Percentiles rank a stretch among this genome's conserved stretches.
Conservation (phyloP, 2,329 filamentous ascomycete genomes). For the Fusarium sp. region DNA sequence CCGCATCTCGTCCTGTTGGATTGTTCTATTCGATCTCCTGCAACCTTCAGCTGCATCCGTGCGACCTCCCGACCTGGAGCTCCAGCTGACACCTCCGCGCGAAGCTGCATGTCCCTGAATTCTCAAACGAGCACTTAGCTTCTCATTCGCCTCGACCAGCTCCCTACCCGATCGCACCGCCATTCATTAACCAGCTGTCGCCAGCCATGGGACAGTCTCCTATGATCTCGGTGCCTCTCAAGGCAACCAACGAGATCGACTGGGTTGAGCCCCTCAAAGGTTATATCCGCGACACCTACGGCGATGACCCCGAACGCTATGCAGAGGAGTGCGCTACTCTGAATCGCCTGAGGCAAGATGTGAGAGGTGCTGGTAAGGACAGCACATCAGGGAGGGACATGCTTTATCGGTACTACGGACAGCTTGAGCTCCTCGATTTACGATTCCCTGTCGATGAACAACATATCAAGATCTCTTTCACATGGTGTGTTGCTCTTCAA, state of each 20-base stretch:
- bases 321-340: conserved; percentile 93
- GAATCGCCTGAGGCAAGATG: conserved; percentile 95
- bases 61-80: conserved; percentile 26
- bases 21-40: conserved; percentile 20
- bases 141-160: conserved; percentile 27
- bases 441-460: conserved; percentile 98
- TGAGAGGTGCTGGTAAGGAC: conserved; percentile 96
- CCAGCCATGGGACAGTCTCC: conserved; percentile 80
- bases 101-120: conserved; percentile 36
- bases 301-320: conserved; percentile 96
- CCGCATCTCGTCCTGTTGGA: conserved; percentile 10
- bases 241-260: conserved; percentile 96
- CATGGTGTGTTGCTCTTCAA: conserved; percentile 72
- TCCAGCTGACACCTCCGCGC: conserved; percentile 18
- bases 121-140: conserved; percentile 18
- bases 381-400: conserved; percentile 93
- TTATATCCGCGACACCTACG: conserved; percentile 93
- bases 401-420: conserved; percentile 96
- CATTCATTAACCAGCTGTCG: conserved; percentile 14
- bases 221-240: conserved; percentile 95
- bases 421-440: conserved; percentile 92
- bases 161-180: conserved; percentile 7
- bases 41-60: conserved; percentile 24
- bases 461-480: conserved; percentile 98
- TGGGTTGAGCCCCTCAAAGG: conserved; percentile 92